A percentile compares a stretch with the other conserved stretches of the same genome.
These are phyloP conservation scores for Jacaranda mimosifolia DNA, from an alignment of 257 asterid species.

Conservation along the genomic window DNA sequence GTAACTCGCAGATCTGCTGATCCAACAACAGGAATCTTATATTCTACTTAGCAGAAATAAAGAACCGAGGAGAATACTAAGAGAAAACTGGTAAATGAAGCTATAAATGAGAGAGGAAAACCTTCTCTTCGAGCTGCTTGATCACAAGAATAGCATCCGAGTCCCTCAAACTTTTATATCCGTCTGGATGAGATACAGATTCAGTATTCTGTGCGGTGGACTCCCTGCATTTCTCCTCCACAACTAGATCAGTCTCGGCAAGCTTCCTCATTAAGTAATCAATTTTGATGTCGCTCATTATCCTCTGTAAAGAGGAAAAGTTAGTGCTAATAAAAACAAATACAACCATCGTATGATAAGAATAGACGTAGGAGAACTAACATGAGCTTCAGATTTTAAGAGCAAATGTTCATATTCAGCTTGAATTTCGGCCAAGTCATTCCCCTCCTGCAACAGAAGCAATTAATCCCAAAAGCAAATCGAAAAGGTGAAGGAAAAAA, in stretches of 20 bases:
- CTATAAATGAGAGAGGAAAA: slow-evolving; percentile 40
- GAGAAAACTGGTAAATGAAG: slow-evolving; percentile 21
- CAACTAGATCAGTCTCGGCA: slow-evolving; percentile 54
- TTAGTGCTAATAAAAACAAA: slow-evolving; percentile 24
- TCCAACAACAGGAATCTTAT: slow-evolving; percentile 19
- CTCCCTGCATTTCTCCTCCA: slow-evolving; percentile 49
- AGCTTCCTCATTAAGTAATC: slow-evolving; percentile 75
- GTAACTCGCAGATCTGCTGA: neutral
- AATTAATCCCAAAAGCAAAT: slow-evolving; percentile 27
- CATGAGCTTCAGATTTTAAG: slow-evolving; percentile 77
- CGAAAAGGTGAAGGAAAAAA: neutral
- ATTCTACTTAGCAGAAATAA: slow-evolving; percentile 15
- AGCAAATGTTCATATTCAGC: slow-evolving; percentile 76
- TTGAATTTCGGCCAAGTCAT: slow-evolving; percentile 57
- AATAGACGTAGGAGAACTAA: slow-evolving; percentile 51
- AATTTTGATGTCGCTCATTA: slow-evolving; percentile 61
- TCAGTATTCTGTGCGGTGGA: slow-evolving; percentile 38
- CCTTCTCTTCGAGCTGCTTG: slow-evolving; percentile 94
- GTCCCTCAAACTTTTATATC: slow-evolving; percentile 51
- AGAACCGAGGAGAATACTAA: slow-evolving; percentile 15
- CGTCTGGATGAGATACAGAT: slow-evolving; percentile 44
- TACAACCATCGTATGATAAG: slow-evolving; percentile 22
- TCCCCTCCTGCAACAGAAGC: slow-evolving; percentile 63
- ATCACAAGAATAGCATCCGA: slow-evolving; percentile 73
- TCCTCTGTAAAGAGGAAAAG: slow-evolving; percentile 59